Conservation (phyloP, 2,329 filamentous ascomycete species). For the Geosmithia putterillii region DNA sequence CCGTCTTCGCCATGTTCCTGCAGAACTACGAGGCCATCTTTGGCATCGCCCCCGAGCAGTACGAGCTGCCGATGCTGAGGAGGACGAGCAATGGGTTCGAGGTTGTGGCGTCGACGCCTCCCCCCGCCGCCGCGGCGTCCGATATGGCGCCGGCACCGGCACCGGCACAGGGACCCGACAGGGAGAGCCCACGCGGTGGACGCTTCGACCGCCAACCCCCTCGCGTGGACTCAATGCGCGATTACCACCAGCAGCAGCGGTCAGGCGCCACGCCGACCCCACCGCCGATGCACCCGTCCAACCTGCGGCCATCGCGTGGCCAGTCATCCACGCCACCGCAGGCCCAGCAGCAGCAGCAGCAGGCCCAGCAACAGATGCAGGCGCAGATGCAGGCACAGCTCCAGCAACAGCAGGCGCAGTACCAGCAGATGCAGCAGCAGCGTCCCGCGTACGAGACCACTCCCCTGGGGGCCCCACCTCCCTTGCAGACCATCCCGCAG, state of each 20-base stretch:
- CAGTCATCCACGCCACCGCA: conserved; percentile 34
- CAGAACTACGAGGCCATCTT: conserved; percentile 87
- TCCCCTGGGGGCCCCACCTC: background rate
- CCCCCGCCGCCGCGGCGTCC: background rate
- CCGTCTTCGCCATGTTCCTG: conserved; percentile 86
- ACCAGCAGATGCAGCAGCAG: conserved; percentile 9
- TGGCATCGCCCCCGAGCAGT: conserved; percentile 53
- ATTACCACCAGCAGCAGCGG: conserved; percentile 14
- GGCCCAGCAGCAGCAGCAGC: conserved; percentile 6
- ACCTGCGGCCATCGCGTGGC: conserved; percentile 16
- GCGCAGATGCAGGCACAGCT: too few relatives aligned
- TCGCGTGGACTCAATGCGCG: conserved; percentile 15
- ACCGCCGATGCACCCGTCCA: conserved; percentile 20
- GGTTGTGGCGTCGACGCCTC: background rate
- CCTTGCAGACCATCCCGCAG: background rate
- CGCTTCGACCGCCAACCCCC: conserved; percentile 15
- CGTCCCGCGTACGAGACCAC: conserved; percentile 33
- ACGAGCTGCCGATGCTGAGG: conserved; percentile 35
- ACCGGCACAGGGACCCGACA: too few relatives aligned
- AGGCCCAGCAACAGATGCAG: too few relatives aligned
- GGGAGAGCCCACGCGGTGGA: background rate
- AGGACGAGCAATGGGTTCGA: too few relatives aligned
- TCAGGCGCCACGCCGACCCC: conserved; percentile 32
- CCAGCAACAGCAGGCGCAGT: too few relatives aligned
- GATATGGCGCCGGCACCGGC: background rate